Conservation (phyloP, 176 grass and related monocot genomes). For the Olyra latifolia region DNA sequence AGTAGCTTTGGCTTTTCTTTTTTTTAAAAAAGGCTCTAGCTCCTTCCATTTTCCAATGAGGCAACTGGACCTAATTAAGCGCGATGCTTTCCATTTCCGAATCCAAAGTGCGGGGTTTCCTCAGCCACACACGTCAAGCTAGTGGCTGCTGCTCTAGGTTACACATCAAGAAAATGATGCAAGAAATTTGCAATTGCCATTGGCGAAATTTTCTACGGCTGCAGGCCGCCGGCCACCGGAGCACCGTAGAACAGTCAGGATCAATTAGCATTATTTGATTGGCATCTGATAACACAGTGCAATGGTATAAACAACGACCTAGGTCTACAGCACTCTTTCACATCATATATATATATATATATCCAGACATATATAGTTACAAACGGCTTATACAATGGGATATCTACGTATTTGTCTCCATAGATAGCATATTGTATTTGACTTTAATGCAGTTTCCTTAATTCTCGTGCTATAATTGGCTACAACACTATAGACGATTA, state of each 20-base stretch:
- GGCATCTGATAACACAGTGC: too few relatives aligned
- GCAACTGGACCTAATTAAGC: constrained; percentile 18
- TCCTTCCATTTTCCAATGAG: constrained; percentile 27
- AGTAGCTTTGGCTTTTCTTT: neutral
- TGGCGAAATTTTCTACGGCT: constrained; percentile 13
- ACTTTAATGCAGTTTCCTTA: too few relatives aligned
- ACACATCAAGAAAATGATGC: constrained; percentile 36
- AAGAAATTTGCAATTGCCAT: neutral
- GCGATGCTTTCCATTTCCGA: constrained; percentile 23
- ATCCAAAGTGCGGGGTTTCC: constrained; percentile 20
- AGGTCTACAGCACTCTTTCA: too few relatives aligned
- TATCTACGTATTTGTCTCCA: too few relatives aligned
- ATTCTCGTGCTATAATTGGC: too few relatives aligned
- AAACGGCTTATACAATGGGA: too few relatives aligned
- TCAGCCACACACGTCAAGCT: constrained; percentile 37
- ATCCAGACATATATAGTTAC: too few relatives aligned
- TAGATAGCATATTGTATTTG: too few relatives aligned
- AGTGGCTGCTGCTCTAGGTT: constrained; percentile 32
- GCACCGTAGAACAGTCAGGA: neutral
- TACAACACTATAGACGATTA: too few relatives aligned
- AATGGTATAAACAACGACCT: too few relatives aligned
- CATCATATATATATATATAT: too few relatives aligned
- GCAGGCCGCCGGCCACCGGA: too few relatives aligned
- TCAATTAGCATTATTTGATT: neutral
- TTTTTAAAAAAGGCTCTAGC: constrained; percentile 24